phyloP scores from a whole-genome alignment of 768 basidiomycete species.

The Hygrophorus pudorinus region DNA sequence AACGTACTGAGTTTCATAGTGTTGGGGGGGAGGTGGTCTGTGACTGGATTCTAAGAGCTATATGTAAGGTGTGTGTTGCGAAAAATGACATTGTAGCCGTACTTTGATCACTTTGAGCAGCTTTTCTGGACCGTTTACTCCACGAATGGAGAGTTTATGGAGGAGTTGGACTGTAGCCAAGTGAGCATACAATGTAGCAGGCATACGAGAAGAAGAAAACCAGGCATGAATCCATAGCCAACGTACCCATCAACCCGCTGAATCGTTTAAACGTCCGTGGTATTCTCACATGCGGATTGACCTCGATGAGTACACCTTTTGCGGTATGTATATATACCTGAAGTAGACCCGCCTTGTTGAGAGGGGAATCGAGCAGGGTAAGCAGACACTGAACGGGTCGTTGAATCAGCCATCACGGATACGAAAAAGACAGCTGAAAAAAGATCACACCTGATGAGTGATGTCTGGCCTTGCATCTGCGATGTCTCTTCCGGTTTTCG shows the following conservation, averaged over 20 bases:
- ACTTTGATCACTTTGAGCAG: conserved; percentile 95
- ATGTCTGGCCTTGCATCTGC: conserved; percentile 99
- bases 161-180: conserved; percentile 76
- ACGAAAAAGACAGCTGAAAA: background rate
- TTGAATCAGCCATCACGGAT: background rate
- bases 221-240: conserved; percentile 3
- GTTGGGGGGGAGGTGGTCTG: conserved; percentile 89
- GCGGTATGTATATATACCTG: conserved; percentile 99
- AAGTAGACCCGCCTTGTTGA: conserved; percentile 93
- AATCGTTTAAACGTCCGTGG: conserved; percentile 98
- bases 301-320: conserved; percentile 92
- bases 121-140: conserved; percentile 95
- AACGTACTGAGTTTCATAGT: conserved; percentile 89
- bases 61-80: conserved; percentile 8
- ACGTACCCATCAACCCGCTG: conserved; percentile 91
- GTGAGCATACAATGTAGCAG: background rate
- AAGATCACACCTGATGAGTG: conserved; percentile 77
- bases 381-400: conserved; percentile 64
- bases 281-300: conserved; percentile 96
- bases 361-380: conserved; percentile 91
- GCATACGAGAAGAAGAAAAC: background rate
- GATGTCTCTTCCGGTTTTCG: conserved; percentile 95
- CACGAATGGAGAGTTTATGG: conserved; percentile 90
- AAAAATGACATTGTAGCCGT: conserved; percentile 10
- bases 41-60: conserved; percentile 70